Evolutionary conservation across 768 basidiomycete species (phyloP).

Genomic region (Calocera viscosa): DNA sequence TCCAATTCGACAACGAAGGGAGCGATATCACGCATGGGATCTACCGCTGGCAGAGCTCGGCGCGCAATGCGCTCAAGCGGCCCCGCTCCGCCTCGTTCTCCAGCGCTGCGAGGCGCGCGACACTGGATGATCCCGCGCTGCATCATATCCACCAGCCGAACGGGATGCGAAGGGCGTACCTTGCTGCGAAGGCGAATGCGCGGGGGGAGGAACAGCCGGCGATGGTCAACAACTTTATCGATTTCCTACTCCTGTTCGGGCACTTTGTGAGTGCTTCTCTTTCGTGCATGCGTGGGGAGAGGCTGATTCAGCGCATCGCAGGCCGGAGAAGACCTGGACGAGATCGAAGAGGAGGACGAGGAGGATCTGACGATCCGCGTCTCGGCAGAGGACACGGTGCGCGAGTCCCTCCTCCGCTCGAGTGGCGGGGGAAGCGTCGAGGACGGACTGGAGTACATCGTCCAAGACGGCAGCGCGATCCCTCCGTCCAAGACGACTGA

Average conservation of each 20-base stretch:
- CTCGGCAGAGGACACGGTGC: slow-evolving; percentile 10
- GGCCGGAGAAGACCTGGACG: slow-evolving; percentile 85
- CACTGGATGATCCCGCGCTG: slow-evolving; percentile 52
- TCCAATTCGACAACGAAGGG: slow-evolving; percentile 6
- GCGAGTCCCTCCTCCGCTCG: slow-evolving; percentile 12
- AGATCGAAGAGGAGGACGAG: slow-evolving; percentile 49
- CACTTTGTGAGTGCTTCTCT: slow-evolving; percentile 66
- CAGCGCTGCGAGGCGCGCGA: slow-evolving; percentile 26
- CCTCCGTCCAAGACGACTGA: slow-evolving; percentile 13
- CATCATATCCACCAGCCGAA: slow-evolving; percentile 93
- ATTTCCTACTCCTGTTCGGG: slow-evolving; percentile 88
- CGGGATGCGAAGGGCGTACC: slow-evolving; percentile 83
- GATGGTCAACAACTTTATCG: slow-evolving; percentile 74
- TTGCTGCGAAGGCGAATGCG: slow-evolving; percentile 57
- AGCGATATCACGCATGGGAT: slow-evolving; percentile 49
- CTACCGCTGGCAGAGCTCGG: slow-evolving; percentile 87
- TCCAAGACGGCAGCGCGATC: slow-evolving; percentile 10
- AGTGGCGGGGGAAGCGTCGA: slow-evolving; percentile 3
- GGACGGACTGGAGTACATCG: slow-evolving; percentile 10
- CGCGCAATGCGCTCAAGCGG: slow-evolving; percentile 39
- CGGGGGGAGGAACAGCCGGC: slow-evolving; percentile 44
- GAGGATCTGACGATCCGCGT: slow-evolving; percentile 26
- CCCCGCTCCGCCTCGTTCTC: slow-evolving; percentile 61
- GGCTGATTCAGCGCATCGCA: slow-evolving; percentile 25
- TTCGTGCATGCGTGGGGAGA: not conserved